Evolutionary conservation across 176 grass and related monocot species (phyloP), one percentile per base, ranked within the genome.

Genomic region (Oryza meridionalis): DNA sequence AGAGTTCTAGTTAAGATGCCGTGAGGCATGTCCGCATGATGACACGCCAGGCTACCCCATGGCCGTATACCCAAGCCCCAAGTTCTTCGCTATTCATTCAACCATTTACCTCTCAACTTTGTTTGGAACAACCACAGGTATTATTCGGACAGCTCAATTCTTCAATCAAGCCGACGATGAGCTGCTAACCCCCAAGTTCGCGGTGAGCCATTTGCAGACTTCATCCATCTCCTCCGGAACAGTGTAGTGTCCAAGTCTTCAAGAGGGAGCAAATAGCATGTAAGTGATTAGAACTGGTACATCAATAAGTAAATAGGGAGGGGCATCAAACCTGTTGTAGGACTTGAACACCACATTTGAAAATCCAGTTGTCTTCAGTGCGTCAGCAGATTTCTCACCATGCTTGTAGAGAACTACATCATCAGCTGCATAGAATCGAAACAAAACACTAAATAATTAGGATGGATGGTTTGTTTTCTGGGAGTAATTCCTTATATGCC

Each of bases 141-240:
- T 87, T 87, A 87, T 87, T 90, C 84, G 66, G 80, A 84, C 32
- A 29, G 29, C 69, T 29, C 67, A 82, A 73, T 71, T 83, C 32
- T 70, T 17, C 21, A 38, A 73, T 94, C 77, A 94, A 86, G 92
- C 12, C 53, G 53, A 84, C 21, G 76, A 85, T 4, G 75, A 84
- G 21, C 38, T 76, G 37, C 81, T 82, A 26, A 99, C 38, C 25
- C 65, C 89, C 91, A 96, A 83, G 42, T 82, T 90, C 32, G 84
- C 26, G 1, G 73, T 90, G 7, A 99, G 70, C 86, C 91, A 99
- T 78, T 92, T 92, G 91, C 91, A 75, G 59, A 96, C 93, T 77
- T 99, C 89, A 3, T 96, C 91, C 96, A 99, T 96, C 86, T 99
- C 96, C 72, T 88, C 93, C 29, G 96, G 96, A 44, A 94, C 70